Evolutionary conservation across 192 early-diverging fungal species (phyloP).

Genomic region (Tieghemiomyces parasiticus): DNA sequence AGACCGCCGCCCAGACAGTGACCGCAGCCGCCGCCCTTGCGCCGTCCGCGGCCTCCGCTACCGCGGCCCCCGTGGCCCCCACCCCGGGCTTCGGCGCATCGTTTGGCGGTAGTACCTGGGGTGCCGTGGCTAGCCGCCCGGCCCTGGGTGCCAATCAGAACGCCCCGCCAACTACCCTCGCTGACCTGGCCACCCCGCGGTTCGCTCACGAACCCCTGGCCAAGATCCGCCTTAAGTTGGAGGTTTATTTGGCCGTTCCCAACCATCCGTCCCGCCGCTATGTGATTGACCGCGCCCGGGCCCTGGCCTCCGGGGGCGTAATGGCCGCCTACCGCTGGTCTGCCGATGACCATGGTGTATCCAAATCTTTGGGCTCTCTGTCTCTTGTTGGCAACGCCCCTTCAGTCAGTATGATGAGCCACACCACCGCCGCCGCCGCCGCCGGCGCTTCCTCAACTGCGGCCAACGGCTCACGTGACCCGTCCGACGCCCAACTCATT

Average conservation of each 20-base stretch:
- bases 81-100: not conserved
- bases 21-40: not conserved
- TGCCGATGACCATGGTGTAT: slow-evolving; percentile 15
- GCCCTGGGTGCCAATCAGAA: slow-evolving; percentile 6
- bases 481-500: slow-evolving; percentile 38
- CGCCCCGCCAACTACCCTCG: slow-evolving; percentile 20
- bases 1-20: not conserved
- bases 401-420: not conserved
- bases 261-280: slow-evolving; percentile 20
- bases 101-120: not conserved
- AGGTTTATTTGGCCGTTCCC: slow-evolving; percentile 27
- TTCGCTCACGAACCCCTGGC: slow-evolving; percentile 23
- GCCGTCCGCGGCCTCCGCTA: not conserved
- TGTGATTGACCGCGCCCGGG: slow-evolving; percentile 22
- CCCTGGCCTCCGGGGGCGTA: slow-evolving; percentile 23
- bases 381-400: not conserved
- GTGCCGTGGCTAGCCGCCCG: not conserved
- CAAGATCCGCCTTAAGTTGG: slow-evolving; percentile 30
- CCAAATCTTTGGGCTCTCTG: not conserved
- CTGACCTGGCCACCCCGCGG: slow-evolving; percentile 19
- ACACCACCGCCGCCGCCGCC: slow-evolving; percentile 8
- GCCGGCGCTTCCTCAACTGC: slow-evolving; percentile 16
- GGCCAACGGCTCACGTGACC: too few species aligned
- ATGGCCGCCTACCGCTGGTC: slow-evolving; percentile 25
- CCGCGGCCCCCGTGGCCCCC: not conserved